These are phyloP conservation scores for Kwoniella sp. DNA, from an alignment of 768 basidiomycete genomes.

Conservation along the genomic window DNA sequence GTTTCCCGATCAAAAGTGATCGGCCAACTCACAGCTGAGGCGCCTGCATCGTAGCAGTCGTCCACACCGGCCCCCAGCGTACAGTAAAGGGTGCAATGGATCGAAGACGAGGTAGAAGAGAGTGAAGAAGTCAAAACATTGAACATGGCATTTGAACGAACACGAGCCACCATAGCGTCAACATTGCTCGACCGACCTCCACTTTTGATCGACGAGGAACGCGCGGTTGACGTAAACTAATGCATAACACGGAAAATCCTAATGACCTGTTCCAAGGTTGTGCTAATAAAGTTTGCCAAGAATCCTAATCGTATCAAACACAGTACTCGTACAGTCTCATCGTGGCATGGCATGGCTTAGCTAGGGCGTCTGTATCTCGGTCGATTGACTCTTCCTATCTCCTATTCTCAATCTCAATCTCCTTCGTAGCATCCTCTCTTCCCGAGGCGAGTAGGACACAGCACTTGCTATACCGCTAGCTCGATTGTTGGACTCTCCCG, in stretches of 20 bases:
- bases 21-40: constrained; percentile 39
- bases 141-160: no score
- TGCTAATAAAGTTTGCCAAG: no score
- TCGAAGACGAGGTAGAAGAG: background rate
- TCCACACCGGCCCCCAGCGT: no score
- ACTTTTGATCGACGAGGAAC: background rate
- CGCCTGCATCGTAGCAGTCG: constrained; percentile 40
- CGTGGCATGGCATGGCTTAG: no score
- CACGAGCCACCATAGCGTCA: background rate
- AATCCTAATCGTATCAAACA: no score
- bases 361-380: background rate
- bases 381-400: background rate
- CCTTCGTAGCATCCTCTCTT: background rate
- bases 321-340: no score
- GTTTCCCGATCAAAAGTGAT: background rate
- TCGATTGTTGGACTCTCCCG: background rate
- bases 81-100: no score
- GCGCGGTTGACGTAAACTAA: background rate
- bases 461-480: background rate
- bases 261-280: no score
- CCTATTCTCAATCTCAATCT: background rate
- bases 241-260: background rate
- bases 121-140: background rate
- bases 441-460: background rate
- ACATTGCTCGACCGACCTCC: constrained; percentile 4